Evolutionary conservation across 2,329 filamentous ascomycete species (phyloP), one percentile per base, ranked within the genome.

Genomic region (Chaetothyriales sp.): DNA sequence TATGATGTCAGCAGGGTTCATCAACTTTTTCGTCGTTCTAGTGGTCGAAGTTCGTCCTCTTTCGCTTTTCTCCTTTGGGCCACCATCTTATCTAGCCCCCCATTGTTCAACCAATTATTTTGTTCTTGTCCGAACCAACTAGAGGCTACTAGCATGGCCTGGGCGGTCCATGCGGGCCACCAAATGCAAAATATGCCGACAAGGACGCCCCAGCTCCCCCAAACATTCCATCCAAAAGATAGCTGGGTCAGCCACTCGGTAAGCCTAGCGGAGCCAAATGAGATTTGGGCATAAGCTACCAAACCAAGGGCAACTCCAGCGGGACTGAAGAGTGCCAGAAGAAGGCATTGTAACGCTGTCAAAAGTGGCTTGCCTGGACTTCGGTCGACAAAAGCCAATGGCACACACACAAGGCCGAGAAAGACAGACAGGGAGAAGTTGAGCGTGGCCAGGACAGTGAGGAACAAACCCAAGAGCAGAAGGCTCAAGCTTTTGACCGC

Each of bases 371-470:
- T 56, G 33, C 56, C 50, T 9, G 33, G 56, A 22, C 66, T 62
- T 33, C n/a, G 71, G 59, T 56, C 59, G 51, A 69, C 73, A 65
- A 95, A 95, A n/a, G 81, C 83, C 13, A 97, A 73, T 0, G 90
- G 90, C 2, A 79, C 73, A 44, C 86, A 81, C 46, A 90, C 71
- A 1, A 97, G 71, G 40, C 92, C 92, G 48, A 95, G 74, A 40
- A 95, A 73, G 64, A 97, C 83, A 47, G 88, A 83, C 13, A 95
- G 81, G 2, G 85, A 89, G 74, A 98, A 98, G 70, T 98, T 98
- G 49, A 98, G 78, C 0, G 90, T 98, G 2, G 92, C 90, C 10
- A 98, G 83, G 0, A 89, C 85, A 10, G 89, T 89, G 58, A 98
- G 81, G 62, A 88, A 89, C 73, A 95, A 86, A 61, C 92, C 92